Evolutionary conservation across 345 rosid genomes (phyloP), one percentile per base, ranked within the genome.

Genomic region (Salix purpurea): DNA sequence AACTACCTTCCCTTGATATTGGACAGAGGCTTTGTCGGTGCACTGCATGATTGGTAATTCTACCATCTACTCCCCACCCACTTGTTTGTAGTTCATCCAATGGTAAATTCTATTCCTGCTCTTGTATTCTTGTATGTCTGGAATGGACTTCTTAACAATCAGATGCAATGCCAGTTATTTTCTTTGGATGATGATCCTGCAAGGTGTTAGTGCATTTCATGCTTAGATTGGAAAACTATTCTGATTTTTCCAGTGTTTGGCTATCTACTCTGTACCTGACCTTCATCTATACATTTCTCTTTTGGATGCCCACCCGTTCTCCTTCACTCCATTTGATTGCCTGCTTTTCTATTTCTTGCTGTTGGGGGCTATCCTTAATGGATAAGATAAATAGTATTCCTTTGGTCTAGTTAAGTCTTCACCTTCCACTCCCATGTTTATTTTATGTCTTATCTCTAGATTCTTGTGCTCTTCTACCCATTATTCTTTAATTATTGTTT

Each of bases 1-100:
- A 94, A 96, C 86, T 85, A 87, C 81, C 96, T 96, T 72, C 92
- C 99, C 3, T 56, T 92, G 85, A 92, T 96, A 74, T 89, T 92
- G 61, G 98, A 96, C 85, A 87, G 97, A 76, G 99, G 99, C 74
- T 90, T 91, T 82, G 90, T 94, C 37, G 98, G 99, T 58, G 97
- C 90, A 61, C 79, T 85, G 73, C 99, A 96, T 74, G 94, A 96
- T 77, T 96, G 99, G 99, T 96, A 80, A 87, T 81, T 87, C 69
- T 75, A 18, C 14, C 48, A 32, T 72, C 79, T 7, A 16, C 54
- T 13, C 14, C 7, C 18, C 42, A n/a, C 36, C 42, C 67, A 14
- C 7, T 28, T 30, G 32, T 30, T 28, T 65, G 15, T 14, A 30
- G 39, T 14, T 66, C 36, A 37, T 66, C 69, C 39, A 30, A 5